Percentiles rank a stretch among this genome's conserved stretches.
Evolutionary conservation across 2,329 filamentous ascomycete species (phyloP).

Genomic region (Pseudocercospora musae): DNA sequence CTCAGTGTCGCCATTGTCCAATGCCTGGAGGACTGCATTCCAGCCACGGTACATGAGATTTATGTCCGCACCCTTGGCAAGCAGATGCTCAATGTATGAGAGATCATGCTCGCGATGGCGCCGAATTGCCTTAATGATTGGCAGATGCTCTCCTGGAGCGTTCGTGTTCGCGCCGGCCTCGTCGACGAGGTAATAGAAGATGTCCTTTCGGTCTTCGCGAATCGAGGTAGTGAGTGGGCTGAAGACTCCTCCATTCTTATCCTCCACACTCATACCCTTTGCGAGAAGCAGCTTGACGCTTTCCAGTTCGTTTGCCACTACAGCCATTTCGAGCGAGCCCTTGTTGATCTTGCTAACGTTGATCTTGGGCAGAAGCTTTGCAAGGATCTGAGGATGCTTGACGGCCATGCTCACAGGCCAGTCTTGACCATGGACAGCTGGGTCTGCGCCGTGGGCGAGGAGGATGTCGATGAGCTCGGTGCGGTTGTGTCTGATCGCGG

Average conservation of each 20-base stretch:
- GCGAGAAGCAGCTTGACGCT: constrained; percentile 63
- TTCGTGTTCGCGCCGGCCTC: constrained; percentile 61
- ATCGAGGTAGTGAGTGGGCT: constrained; percentile 66
- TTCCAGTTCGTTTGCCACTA: constrained; percentile 63
- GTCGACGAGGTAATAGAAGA: constrained; percentile 60
- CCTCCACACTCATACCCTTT: constrained; percentile 65
- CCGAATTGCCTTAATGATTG: constrained; percentile 66
- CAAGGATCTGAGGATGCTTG: constrained; percentile 57
- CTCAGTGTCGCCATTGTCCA: constrained; percentile 60
- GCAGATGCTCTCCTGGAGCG: constrained; percentile 66
- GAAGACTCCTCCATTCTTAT: constrained; percentile 71
- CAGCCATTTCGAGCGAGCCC: constrained; percentile 65
- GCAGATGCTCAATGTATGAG: constrained; percentile 60
- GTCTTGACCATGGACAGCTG: constrained; percentile 62
- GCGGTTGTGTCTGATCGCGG: constrained; percentile 60
- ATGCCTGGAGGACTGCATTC: constrained; percentile 63
- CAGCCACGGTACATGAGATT: constrained; percentile 66
- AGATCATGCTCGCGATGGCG: constrained; percentile 55
- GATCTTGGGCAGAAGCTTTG: constrained; percentile 56
- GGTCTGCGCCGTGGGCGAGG: constrained; percentile 58
- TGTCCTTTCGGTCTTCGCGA: constrained; percentile 59
- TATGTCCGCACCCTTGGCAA: constrained; percentile 63
- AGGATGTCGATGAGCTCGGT: constrained; percentile 59
- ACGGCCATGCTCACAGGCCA: constrained; percentile 71
- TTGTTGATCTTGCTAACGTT: constrained; percentile 60